phyloP scores from a whole-genome alignment of 1,284 basidiomycete genomes.

The Ceratobasidium sp. region DNA sequence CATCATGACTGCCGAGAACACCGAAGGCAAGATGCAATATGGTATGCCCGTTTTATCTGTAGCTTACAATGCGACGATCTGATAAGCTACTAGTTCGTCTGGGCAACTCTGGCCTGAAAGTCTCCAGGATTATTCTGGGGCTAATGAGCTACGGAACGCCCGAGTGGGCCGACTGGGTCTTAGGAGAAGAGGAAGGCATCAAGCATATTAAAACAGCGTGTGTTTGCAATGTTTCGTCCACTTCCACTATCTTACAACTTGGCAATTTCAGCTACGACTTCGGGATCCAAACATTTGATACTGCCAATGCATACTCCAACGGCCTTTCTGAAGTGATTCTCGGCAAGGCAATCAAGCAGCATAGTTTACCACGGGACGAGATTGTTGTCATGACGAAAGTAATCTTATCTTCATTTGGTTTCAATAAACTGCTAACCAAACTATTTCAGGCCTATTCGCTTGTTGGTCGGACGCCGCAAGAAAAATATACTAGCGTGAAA shows the following conservation, averaged over 20 bases:
- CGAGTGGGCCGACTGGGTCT: conserved; percentile 23
- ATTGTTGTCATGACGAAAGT: conserved; percentile 45
- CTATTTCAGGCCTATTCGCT: background rate
- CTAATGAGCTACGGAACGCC: conserved; percentile 39
- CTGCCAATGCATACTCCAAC: conserved; percentile 39
- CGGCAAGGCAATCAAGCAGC: conserved; percentile 44
- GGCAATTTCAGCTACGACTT: conserved; percentile 35
- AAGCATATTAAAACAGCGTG: background rate
- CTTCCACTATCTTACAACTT: background rate
- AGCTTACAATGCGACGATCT: background rate
- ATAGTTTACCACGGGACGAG: conserved; percentile 42
- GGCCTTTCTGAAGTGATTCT: conserved; percentile 41
- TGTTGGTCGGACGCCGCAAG: background rate
- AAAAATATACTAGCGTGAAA: background rate
- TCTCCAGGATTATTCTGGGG: conserved; percentile 40
- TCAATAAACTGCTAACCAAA: background rate
- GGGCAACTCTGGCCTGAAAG: conserved; percentile 41
- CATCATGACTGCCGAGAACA: background rate
- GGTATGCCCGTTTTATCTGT: conserved; percentile 25
- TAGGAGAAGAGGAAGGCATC: conserved; percentile 38
- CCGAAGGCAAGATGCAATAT: conserved; percentile 41
- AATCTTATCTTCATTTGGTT: background rate
- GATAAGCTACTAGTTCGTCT: conserved; percentile 29
- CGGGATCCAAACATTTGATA: conserved; percentile 42
- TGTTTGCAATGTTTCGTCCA: background rate